phyloP scores from a whole-genome alignment of 1,284 basidiomycete genomes.

The Blastosporella zonata region DNA sequence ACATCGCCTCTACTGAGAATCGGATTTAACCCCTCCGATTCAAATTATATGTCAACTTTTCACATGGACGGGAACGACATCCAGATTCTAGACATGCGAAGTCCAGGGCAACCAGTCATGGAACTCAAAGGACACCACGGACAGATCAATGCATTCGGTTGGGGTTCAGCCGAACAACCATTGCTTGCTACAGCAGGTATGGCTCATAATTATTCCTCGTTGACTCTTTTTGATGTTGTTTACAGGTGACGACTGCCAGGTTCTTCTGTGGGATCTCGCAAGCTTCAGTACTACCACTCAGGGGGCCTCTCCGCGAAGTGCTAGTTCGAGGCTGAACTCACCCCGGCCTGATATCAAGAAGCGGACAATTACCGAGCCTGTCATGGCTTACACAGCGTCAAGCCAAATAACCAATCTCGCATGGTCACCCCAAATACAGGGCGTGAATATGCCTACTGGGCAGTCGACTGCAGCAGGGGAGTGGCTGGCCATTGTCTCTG shows the following conservation, averaged over 20 bases:
- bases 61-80: constrained; percentile 86
- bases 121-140: constrained; percentile 81
- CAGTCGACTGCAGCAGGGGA: constrained; percentile 75
- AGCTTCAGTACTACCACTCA: constrained; percentile 45
- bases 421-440: constrained; percentile 79
- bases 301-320: constrained; percentile 57
- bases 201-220: constrained; percentile 20
- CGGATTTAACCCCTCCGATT: constrained; percentile 83
- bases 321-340: constrained; percentile 67
- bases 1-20: constrained; percentile 82
- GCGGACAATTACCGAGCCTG: constrained; percentile 66
- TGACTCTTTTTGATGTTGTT: constrained; percentile 7
- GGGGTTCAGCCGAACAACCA: constrained; percentile 81
- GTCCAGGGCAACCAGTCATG: constrained; percentile 89
- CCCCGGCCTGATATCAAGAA: constrained; percentile 76
- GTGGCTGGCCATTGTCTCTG: constrained; percentile 88
- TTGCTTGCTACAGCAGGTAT: constrained; percentile 82
- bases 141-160: constrained; percentile 81
- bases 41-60: constrained; percentile 92
- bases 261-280: constrained; percentile 86
- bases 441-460: constrained; percentile 69
- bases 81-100: constrained; percentile 92
- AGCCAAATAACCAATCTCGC: constrained; percentile 84
- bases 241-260: constrained; percentile 87
- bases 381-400: constrained; percentile 80